Evolutionary conservation across 2,329 filamentous ascomycete species (phyloP).

Genomic region (Phaeoacremonium minimum): DNA sequence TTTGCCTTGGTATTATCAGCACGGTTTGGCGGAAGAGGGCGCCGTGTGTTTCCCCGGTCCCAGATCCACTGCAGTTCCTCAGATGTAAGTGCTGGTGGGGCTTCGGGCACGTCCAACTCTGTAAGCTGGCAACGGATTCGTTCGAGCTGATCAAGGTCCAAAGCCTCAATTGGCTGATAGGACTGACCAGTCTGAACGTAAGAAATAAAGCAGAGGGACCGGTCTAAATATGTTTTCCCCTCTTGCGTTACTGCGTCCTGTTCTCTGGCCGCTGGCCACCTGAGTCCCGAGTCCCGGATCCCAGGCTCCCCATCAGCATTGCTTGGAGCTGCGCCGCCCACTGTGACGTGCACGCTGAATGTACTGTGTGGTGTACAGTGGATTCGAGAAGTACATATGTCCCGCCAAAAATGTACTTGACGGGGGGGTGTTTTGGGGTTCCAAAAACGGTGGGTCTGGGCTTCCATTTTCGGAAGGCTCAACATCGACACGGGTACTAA

Average conservation of each 20-base stretch:
- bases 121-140: neutral
- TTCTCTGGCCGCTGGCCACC: neutral
- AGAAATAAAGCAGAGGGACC: neutral
- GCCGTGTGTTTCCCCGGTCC: neutral
- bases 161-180: neutral
- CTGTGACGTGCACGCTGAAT: neutral
- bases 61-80: neutral
- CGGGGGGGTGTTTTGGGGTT: neutral
- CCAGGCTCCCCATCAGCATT: neutral
- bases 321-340: neutral
- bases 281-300: neutral
- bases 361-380: neutral
- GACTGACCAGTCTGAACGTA: neutral
- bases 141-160: neutral
- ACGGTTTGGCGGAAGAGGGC: neutral
- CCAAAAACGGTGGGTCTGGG: neutral
- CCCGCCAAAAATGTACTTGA: conserved; percentile 1
- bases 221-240: neutral
- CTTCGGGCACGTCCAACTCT: neutral
- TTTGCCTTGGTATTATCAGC: neutral
- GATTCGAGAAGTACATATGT: conserved; percentile 1
- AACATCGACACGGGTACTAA: neutral
- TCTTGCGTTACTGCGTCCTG: neutral
- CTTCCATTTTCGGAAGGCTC: neutral
- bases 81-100: neutral